Evolutionary conservation across 108 stramenopile species (phyloP).

Genomic region (Aurantiochytrium sp.): DNA sequence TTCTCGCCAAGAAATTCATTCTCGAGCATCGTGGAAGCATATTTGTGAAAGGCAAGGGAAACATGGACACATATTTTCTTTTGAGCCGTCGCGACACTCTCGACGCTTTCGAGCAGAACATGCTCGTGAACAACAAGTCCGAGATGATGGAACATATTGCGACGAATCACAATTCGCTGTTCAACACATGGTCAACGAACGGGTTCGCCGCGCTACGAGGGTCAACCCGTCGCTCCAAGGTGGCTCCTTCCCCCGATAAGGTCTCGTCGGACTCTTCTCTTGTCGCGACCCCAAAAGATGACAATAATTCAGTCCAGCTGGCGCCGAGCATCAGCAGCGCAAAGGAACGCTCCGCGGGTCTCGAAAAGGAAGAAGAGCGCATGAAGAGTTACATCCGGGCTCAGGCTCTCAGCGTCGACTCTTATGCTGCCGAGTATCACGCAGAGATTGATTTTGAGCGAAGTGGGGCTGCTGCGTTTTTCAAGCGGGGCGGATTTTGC

Average conservation of each 20-base stretch:
- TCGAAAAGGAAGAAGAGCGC: background rate
- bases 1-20: slow-evolving; percentile 16
- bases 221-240: background rate
- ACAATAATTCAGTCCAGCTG: background rate
- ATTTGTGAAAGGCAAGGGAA: slow-evolving; percentile 41
- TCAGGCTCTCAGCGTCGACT: background rate
- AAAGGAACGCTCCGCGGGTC: background rate
- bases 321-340: background rate
- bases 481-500: too few species aligned
- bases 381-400: background rate
- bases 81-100: slow-evolving; percentile 2
- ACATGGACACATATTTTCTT: slow-evolving; percentile 30
- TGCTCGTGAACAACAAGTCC: background rate
- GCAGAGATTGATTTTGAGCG: too few species aligned
- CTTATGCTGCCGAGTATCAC: background rate
- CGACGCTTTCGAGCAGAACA: background rate
- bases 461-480: too few species aligned
- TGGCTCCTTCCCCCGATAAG: background rate
- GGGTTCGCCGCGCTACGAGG: background rate
- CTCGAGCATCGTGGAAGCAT: slow-evolving; percentile 21
- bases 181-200: background rate
- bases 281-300: background rate
- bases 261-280: background rate
- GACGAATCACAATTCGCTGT: background rate
- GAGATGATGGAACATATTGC: slow-evolving; percentile 10